Conservation (phyloP, 805 yeast species). For the Peterozyma xylosa region DNA sequence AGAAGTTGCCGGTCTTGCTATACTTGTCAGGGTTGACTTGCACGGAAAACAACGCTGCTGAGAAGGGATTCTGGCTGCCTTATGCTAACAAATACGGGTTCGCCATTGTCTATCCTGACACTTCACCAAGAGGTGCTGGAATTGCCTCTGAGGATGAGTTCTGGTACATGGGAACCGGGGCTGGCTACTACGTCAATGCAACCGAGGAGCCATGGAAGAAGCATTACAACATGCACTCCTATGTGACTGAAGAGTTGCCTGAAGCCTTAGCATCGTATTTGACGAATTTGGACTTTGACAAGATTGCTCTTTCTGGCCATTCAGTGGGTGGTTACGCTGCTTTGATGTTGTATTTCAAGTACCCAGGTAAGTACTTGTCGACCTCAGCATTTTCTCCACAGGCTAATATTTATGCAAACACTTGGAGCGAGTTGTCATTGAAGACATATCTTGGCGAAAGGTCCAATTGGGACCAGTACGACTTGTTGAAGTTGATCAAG, state of each 20-base stretch:
- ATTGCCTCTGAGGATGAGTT: constrained; percentile 69
- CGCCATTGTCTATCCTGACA: constrained; percentile 90
- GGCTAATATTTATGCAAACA: constrained; percentile 64
- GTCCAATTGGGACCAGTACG: constrained; percentile 65
- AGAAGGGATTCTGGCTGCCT: constrained; percentile 82
- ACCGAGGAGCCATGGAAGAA: constrained; percentile 60
- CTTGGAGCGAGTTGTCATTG: constrained; percentile 89
- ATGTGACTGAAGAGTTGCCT: constrained; percentile 70
- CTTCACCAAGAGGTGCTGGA: constrained; percentile 85
- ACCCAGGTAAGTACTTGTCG: constrained; percentile 67
- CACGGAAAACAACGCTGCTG: constrained; percentile 87
- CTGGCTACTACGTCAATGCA: constrained; percentile 91
- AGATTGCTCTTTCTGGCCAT: constrained; percentile 83
- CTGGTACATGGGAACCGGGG: constrained; percentile 92
- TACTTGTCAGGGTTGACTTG: constrained; percentile 90
- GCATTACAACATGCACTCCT: constrained; percentile 82
- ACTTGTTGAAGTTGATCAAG: constrained; percentile 73
- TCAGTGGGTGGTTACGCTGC: constrained; percentile 99
- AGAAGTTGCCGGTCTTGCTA: constrained; percentile 60
- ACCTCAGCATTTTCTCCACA: constrained; percentile 92
- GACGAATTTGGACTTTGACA: constrained; percentile 50
- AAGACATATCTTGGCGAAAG: constrained; percentile 68
- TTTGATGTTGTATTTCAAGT: constrained; percentile 47
- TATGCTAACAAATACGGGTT: constrained; percentile 78
- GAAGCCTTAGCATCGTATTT: constrained; percentile 34